Base-by-base conservation (phyloP, 2,329 filamentous ascomycete genomes). In the Elsinoe fawcettii region DNA sequence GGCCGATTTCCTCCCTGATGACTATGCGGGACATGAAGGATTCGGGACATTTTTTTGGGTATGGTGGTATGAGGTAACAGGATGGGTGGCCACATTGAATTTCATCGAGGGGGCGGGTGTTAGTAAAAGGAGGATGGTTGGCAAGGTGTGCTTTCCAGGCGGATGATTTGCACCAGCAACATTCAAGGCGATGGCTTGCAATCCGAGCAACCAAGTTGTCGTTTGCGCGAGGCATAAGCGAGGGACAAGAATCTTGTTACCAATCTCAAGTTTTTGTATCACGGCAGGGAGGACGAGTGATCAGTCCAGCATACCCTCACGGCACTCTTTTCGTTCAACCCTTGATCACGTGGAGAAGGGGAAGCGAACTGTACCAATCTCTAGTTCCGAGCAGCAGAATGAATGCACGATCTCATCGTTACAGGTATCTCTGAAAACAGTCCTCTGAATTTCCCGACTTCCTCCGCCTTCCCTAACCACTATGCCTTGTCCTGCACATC, bases 331-430 rank as follows among this genome's bases (percentile, higher is more conserved):
- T n/a, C n/a, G 27, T 30, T 30, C 9, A 30, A 5, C 27, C 27
- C 27, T 36, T 22, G 25, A 51, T 11, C 20, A 16, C 23, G 16
- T 9, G 20, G 37, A 55, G 37, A 55, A 44, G 41, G 22, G 41
- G 54, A 37, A 47, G 41, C 25, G 5, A 47, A 43, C 39, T 49
- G 54, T 46, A 56, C 37, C 39, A 30, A 25, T 27, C 23, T 43
- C 54, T 56, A 37, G 41, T 36, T 27, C 39, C 41, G 9, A 34
- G 54, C 49, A 53, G 43, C 39, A 56, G 54, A 56, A 56, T 36
- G 54, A 56, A 56, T 56, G 54, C 54, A 56, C 36, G 54, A 56
- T 55, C 36, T 55, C 36, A 41, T 44, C 34, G 37, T 55, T 55
- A 54, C n/a, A n/a, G n/a, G n/a, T n/a, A n/a, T n/a, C n/a, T n/a